Base-by-base conservation (phyloP, 331 rosid genomes). In the Arachis monticola region DNA sequence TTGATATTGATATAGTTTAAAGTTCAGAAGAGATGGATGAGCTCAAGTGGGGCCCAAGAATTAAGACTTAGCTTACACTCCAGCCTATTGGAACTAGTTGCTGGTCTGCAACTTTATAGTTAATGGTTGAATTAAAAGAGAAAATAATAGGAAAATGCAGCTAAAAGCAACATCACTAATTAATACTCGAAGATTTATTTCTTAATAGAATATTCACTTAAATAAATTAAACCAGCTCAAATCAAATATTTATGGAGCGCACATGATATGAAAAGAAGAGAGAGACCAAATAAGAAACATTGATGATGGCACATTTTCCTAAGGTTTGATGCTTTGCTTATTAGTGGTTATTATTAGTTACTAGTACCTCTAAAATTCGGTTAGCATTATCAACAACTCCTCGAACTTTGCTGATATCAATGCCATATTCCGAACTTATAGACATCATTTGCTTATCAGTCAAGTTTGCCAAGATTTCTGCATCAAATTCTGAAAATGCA, bases 341-440 rank as follows among this genome's bases (percentile, higher is more conserved):
- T 35, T 35, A 35, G 40, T 35, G 40, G 40, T 35, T 35, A 35
- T 35, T 2, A 35, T 35, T 35, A 35, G 40, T 35, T 35, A 35
- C 40, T 35, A 35, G 40, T 35, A 87, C 99, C 97, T 88, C 89
- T 27, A 88, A 85, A 83, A 95, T 92, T 84, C 89, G 83, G 83
- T 76, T 88, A 60, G 99, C 85, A 85, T 95, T 95, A 84, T 95
- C 99, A 13, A 88, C 96, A 60, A 92, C 88, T 59, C 97, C 99
- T 83, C 99, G 83, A 77, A 95, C 85, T 85, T 90, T 86, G 91
- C 93, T 92, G 1, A 92, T 92, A 17, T 95, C 99, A 72, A 95
- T 85, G 50, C 87, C 88, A 80, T 88, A 81, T 70, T 83, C 88
- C 12, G 93, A 82, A 79, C 92, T 79, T 74, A 92, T 82, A n/a